Evolutionary conservation across 495 filamentous ascomycete species (phyloP), one percentile per base, ranked within the genome.

Genomic region (Saxophila tyrrhenica): DNA sequence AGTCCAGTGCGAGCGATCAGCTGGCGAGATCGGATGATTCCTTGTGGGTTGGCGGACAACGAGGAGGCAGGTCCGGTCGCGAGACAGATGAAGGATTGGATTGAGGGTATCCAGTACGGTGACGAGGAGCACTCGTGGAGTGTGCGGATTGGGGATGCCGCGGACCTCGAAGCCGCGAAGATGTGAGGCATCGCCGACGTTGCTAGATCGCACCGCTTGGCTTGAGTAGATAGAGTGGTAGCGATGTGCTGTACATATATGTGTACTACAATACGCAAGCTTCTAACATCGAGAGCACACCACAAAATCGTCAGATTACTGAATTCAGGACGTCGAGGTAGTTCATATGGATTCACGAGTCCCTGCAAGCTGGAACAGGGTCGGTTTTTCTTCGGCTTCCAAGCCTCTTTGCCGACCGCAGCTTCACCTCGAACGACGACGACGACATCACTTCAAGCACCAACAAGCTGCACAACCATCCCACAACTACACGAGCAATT

Each of bases 101-200:
- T 98, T 58, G 89, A 95, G 71, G 82, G 74, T 42, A 86, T 90
- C 55, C 89, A 95, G 71, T 96, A 97, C 66, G 92, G 92, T 43
- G 89, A 94, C 61, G 89, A 94, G 68, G 75, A 84, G 65, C 49
- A 51, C n/a, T 32, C 25, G 21, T 67, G 65, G 65, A 67, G 65
- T 13, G 29, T 35, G 29, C 29, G 29, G 29, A 13, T 35, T 5
- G 29, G 29, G 7, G 29, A 35, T 5, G 29, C 5, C 13, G 7
- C 29, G 29, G 29, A 35, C 29, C 5, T 35, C 29, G 13, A 35
- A 13, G 7, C 13, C 7, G 29, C 29, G 29, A 13, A 5, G 29
- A 35, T 35, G 29, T 35, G 29, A 35, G 29, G 29, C 7, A 5
- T 35, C 29, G 5, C 29, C 29, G 29, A 13, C 29, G n/a, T n/a